A percentile compares a stretch with the other conserved stretches of the same genome.
Conservation (phyloP, 2,329 filamentous ascomycete species). For the Claviceps sp. region DNA sequence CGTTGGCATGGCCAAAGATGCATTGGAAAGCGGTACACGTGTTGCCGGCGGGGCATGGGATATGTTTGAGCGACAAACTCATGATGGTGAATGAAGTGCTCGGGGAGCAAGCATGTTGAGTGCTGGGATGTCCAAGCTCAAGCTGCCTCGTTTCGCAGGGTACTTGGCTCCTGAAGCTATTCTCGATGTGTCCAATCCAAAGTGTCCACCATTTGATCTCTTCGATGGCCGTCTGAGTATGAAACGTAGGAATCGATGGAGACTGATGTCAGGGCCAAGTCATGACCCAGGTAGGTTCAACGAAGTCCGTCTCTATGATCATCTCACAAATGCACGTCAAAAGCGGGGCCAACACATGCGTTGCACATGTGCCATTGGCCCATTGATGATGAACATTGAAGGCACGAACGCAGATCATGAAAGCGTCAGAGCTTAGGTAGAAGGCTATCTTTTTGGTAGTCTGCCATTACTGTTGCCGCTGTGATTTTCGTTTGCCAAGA, state of each 20-base stretch:
- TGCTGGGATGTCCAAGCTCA: neutral
- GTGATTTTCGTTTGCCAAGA: too few species aligned
- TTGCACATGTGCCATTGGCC: neutral
- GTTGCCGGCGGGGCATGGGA: conserved; percentile 36
- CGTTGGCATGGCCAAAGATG: conserved; percentile 32
- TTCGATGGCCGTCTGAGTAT: neutral
- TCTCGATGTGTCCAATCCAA: neutral
- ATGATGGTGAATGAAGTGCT: conserved; percentile 11
- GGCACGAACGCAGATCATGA: neutral
- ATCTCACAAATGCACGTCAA: too few species aligned
- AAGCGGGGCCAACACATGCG: too few species aligned
- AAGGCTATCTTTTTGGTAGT: too few species aligned
- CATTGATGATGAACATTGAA: neutral
- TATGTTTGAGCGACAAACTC: conserved; percentile 31
- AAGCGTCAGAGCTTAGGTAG: neutral
- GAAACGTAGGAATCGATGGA: neutral
- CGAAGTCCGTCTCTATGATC: too few species aligned
- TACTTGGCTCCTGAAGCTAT: neutral
- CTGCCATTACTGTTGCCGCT: too few species aligned
- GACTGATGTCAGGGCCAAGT: neutral
- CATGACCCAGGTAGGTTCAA: neutral
- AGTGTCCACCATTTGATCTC: neutral
- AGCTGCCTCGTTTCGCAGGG: neutral
- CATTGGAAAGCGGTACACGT: conserved; percentile 36
- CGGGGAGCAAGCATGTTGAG: neutral